Percentiles rank a stretch among this genome's conserved stretches.
phyloP scores from a whole-genome alignment of 2,329 filamentous ascomycete genomes.

The Paramyrothecium roridum region DNA sequence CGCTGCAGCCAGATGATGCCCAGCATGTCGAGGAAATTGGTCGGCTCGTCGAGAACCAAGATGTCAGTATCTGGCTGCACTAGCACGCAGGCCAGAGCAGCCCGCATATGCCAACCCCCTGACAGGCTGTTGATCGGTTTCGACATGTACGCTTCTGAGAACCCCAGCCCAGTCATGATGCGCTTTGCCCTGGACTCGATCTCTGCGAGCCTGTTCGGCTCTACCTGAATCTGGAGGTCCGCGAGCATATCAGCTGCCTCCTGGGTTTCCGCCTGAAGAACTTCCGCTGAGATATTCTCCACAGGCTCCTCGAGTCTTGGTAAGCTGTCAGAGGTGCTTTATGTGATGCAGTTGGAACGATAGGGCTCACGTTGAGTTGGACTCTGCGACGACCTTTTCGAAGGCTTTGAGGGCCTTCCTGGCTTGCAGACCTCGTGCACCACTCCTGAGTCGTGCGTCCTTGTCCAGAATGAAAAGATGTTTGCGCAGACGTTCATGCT shows the following conservation, averaged over 20 bases:
- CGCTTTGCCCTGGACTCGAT: slow-evolving; percentile 64
- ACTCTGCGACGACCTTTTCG: slow-evolving; percentile 64
- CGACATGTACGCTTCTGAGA: slow-evolving; percentile 58
- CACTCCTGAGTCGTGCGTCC: slow-evolving; percentile 70
- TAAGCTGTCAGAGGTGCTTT: not conserved
- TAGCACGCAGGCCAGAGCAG: slow-evolving; percentile 61
- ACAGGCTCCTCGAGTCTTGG: slow-evolving; percentile 46
- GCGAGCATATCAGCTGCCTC: slow-evolving; percentile 67
- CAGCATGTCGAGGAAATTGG: slow-evolving; percentile 79
- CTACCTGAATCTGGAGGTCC: slow-evolving; percentile 65
- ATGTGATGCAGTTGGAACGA: not conserved
- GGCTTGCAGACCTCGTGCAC: slow-evolving; percentile 69
- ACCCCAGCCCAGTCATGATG: slow-evolving; percentile 69
- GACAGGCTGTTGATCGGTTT: slow-evolving; percentile 65
- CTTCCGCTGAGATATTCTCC: slow-evolving; percentile 52
- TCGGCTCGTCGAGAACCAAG: slow-evolving; percentile 81
- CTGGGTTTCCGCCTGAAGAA: slow-evolving; percentile 62
- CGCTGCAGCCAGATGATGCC: slow-evolving; percentile 83
- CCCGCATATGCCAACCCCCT: slow-evolving; percentile 74
- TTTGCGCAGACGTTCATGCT: slow-evolving; percentile 58
- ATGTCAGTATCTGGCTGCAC: slow-evolving; percentile 69
- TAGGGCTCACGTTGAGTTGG: slow-evolving; percentile 42
- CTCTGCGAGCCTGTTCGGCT: slow-evolving; percentile 60
- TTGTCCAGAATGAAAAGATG: slow-evolving; percentile 69
- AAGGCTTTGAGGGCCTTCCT: slow-evolving; percentile 69